Percentiles rank a stretch among this genome's conserved stretches.
These are phyloP conservation scores for Narthecium ossifragum DNA, from an alignment of 106 monocot genomes.

Conservation along the genomic window DNA sequence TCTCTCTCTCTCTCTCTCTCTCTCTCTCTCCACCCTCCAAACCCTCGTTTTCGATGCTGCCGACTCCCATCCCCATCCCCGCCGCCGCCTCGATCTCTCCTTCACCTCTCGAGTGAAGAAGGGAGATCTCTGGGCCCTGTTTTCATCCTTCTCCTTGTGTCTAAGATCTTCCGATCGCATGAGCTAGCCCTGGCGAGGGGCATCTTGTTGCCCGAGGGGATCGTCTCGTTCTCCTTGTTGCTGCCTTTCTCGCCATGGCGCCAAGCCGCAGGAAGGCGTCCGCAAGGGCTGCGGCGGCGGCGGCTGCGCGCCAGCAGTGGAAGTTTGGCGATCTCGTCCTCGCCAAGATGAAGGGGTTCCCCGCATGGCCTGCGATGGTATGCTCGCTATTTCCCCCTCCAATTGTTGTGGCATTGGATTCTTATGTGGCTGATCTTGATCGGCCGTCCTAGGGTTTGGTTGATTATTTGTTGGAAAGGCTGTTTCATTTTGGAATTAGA, in stretches of 20 bases:
- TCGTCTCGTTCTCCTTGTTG: too few species aligned
- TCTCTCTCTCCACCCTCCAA: not conserved
- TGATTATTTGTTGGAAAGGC: too few species aligned
- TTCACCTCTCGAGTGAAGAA: not conserved
- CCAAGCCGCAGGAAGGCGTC: conserved; percentile 65
- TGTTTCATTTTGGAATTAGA: too few species aligned
- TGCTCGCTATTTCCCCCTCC: not conserved
- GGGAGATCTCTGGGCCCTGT: not conserved
- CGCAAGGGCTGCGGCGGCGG: conserved; percentile 29
- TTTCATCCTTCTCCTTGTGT: not conserved
- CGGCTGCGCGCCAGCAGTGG: conserved; percentile 70
- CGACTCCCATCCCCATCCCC: not conserved
- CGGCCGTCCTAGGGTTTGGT: too few species aligned
- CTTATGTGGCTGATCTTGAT: too few species aligned
- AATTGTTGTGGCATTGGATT: too few species aligned
- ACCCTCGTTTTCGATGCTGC: conserved; percentile 4
- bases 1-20: not conserved
- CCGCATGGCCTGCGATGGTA: conserved; percentile 97
- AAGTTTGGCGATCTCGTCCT: conserved; percentile 98
- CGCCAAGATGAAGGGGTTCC: conserved; percentile 99
- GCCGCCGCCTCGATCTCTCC: not conserved
- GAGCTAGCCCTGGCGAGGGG: conserved; percentile 12
- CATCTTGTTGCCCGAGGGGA: conserved; percentile 1
- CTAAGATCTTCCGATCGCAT: conserved; percentile 16
- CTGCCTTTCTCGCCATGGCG: conserved; percentile 39